Base-by-base conservation (phyloP, 306 rosid species). In the Quercus ilex region DNA sequence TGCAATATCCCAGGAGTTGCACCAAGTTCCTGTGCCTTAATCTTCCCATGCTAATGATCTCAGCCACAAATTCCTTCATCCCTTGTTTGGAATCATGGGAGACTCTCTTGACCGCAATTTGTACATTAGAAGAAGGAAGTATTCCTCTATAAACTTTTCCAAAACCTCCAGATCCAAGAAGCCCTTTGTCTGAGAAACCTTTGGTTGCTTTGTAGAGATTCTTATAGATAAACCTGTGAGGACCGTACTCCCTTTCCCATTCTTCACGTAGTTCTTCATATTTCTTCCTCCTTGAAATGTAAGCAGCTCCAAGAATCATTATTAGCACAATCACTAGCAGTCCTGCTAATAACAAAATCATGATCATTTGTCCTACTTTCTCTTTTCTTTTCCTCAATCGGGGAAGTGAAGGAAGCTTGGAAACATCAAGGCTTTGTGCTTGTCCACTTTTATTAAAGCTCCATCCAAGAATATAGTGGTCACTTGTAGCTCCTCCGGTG, bases 231-330 rank as follows among this genome's bases (percentile, higher is more conserved):
- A 77, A 80, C 52, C 87, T 80, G 2, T 80, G 83, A 1, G 87
- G 83, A 2, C 87, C 87, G 10, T 77, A 74, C 60, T 83, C 83
- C 1, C 38, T 51, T 64, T 86, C 89, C 89, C 87, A 86, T 7
- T 70, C 83, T 74, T 86, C 87, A 1, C 64, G 38, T 8, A 80
- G 5, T 21, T 86, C 89, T 19, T 72, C 78, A 62, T 17, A 77
- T 64, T 71, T 52, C 55, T 52, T 64, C 78, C 81, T 76, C 20
- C 75, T 31, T 23, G 74, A 26, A 23, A 41, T 5, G 67, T 12
- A 77, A 80, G 59, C 6, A 53, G 57, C n/a, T 53, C 19, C 57
- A 53, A 15, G 13, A 15, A 53, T 18, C 20, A 7, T 53, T 53
- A 53, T 53, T 15, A 53, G 57, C 4, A 74, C 38, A 33, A 23